Evolutionary conservation across 164 flowering plant species (phyloP), one percentile per base, ranked within the genome.

Genomic region (Malania oleifera): DNA sequence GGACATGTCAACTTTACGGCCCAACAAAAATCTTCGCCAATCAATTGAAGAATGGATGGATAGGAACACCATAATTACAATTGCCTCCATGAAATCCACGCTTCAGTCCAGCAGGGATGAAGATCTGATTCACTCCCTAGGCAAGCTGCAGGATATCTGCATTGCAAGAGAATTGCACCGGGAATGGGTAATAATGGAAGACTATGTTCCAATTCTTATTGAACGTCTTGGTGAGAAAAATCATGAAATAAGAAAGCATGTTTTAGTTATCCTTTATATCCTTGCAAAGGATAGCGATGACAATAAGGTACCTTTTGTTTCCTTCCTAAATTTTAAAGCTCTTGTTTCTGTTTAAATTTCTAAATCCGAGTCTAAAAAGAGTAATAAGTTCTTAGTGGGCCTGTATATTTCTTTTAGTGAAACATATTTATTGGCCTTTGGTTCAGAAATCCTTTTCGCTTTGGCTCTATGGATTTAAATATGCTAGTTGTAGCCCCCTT

Each of bases 31-130:
- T 48, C 70, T 86, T 26, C 73, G 83, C 59, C 85, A 82, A 59
- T 86, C 95, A 31, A 84, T 86, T 63, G 90, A 84, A 64, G 95
- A 86, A 65, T 86, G 95, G 95, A 81, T 73, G 68, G 93, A 84
- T 29, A 73, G 95, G 51, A 86, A 86, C 54, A 78, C 72, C 18
- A 80, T 84, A 80, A 86, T 86, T 56, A 75, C 58, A 41, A 77
- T 86, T 62, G 85, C 73, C 64, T 73, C 82, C 27, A 29, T 79
- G 71, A 80, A 69, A 63, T 25, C 63, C 12, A 79, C 70, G 67
- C 71, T 86, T 28, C 15, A 35, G 11, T 76, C 76, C 28, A 63
- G 44, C 40, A 80, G 77, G 1, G 89, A 79, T 41, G 73, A 79
- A 59, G 82, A 76, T 60, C 73, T 77, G 55, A 60, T 84, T 62